phyloP scores from a whole-genome alignment of 2,329 filamentous ascomycete genomes.

The Fragosphaeria purpurea region DNA sequence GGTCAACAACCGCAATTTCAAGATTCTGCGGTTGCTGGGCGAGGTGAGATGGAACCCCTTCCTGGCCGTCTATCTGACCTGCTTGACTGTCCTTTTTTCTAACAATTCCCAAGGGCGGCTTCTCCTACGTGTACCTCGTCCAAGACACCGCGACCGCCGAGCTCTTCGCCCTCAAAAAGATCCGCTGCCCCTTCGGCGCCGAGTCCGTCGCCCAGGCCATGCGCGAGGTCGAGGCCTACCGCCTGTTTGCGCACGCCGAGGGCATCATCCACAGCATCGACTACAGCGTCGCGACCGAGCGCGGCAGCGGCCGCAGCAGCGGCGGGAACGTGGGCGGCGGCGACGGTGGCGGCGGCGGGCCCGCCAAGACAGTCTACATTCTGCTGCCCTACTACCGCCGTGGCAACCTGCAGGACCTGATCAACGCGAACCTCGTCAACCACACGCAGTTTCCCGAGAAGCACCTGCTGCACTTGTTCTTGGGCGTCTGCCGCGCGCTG shows the following conservation, averaged over 20 bases:
- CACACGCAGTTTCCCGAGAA: slow-evolving; percentile 83
- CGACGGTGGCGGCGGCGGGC: slow-evolving; percentile 39
- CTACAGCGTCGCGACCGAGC: slow-evolving; percentile 69
- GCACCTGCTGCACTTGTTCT: slow-evolving; percentile 77
- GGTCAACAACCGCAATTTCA: slow-evolving; percentile 91
- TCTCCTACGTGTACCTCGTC: slow-evolving; percentile 98
- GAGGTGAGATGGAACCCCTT: slow-evolving; percentile 53
- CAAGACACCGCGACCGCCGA: slow-evolving; percentile 78
- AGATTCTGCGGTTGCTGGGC: slow-evolving; percentile 85
- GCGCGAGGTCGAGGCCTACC: slow-evolving; percentile 95
- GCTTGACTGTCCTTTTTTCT: neutral
- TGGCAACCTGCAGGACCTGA: slow-evolving; percentile 94
- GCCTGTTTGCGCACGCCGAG: slow-evolving; percentile 69
- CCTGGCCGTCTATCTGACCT: neutral
- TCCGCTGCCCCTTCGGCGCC: slow-evolving; percentile 93
- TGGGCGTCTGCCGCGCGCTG: slow-evolving; percentile 82
- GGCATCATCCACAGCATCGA: slow-evolving; percentile 84
- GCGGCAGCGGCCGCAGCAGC: slow-evolving; percentile 38
- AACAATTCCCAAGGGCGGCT: slow-evolving; percentile 58
- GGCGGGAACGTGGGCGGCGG: slow-evolving; percentile 32
- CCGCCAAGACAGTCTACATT: slow-evolving; percentile 91
- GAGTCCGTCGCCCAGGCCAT: slow-evolving; percentile 91
- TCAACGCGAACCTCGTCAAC: slow-evolving; percentile 97
- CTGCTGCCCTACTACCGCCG: slow-evolving; percentile 89
- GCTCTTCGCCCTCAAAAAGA: slow-evolving; percentile 95